These are phyloP conservation scores for Phaeolepiota aurea DNA, from an alignment of 768 basidiomycete species.

Conservation along the genomic window DNA sequence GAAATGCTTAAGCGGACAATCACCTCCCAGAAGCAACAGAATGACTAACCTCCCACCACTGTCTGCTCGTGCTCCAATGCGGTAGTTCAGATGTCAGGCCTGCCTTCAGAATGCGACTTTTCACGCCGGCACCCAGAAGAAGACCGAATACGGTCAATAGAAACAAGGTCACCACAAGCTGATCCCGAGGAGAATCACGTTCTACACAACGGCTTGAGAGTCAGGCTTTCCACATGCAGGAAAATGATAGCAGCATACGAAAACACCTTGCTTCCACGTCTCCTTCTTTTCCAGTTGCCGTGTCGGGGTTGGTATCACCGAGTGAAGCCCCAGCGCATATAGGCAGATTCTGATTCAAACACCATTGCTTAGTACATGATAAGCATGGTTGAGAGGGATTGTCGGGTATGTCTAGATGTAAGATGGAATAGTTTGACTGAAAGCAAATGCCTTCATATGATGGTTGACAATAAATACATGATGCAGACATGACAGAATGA, in stretches of 20 bases:
- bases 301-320: slow-evolving; percentile 87
- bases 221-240: not conserved
- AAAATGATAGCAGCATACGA: slow-evolving; percentile 56
- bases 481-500: not conserved
- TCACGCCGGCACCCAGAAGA: slow-evolving; percentile 77
- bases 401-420: slow-evolving; percentile 72
- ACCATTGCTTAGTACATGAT: slow-evolving; percentile 94
- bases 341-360: slow-evolving; percentile 80
- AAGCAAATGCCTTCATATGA: slow-evolving; percentile 77
- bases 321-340: slow-evolving; percentile 78
- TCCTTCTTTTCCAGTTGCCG: slow-evolving; percentile 90
- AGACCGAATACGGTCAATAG: slow-evolving; percentile 82
- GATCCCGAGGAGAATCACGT: slow-evolving; percentile 92
- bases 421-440: slow-evolving; percentile 75
- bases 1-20: too few species aligned
- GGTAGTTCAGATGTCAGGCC: slow-evolving; percentile 57
- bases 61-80: slow-evolving; percentile 47
- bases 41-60: slow-evolving; percentile 74
- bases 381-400: slow-evolving; percentile 86
- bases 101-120: slow-evolving; percentile 73
- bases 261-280: slow-evolving; percentile 95
- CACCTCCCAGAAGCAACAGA: slow-evolving; percentile 1
- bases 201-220: slow-evolving; percentile 35
- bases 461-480: slow-evolving; percentile 5
- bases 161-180: slow-evolving; percentile 88